Base-by-base conservation (phyloP, 1,284 basidiomycete species). In the Fomitopsis betulina region DNA sequence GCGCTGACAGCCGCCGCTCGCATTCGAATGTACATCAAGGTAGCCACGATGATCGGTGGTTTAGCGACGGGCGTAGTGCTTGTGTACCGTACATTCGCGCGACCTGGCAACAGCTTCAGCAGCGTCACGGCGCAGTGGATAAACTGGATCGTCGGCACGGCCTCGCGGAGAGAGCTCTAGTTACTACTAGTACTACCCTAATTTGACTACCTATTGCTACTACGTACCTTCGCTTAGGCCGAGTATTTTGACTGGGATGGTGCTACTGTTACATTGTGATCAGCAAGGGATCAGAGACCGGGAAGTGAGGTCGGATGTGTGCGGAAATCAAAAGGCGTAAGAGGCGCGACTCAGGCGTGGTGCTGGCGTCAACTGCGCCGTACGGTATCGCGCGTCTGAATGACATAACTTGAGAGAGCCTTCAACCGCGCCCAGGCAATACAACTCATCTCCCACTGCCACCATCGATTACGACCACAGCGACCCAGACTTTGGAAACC, bases 11-110 rank as follows among this genome's bases (percentile, higher is more conserved):
- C 86, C 21, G 79, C 85, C 49, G 81, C 84, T 60, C 80, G 85
- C 64, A 69, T 93, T 62, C 79, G 84, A 70, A 83, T 80, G 74
- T 89, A 89, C 68, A 75, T 91, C 59, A 84, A 82, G 47, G 62
- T 89, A 62, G 85, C 87, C 12, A 88, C 89, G 54, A 65, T 89
- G 58, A 64, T 91, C 38, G 88, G 87, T 33, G 88, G 89, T 27
- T 76, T 84, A 62, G 82, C 85, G 40, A 86, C 87, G n/a, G 85
- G 84, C 33, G 63, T 89, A 65, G 73, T 89, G 62, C 79, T 91
- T 73, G 70, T 86, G 55, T 85, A 85, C 72, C 82, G 89, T 73
- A 86, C 83, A 65, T 72, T 89, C 65, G 63, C 83, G 67, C 76
- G 82, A 56, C 85, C 86, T 56, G 85, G 85, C 56, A 80, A 79